Evolutionary conservation across 225 moss, liverwort and hornwort genomes (phyloP).

Genomic region (Bryum argenteum): DNA sequence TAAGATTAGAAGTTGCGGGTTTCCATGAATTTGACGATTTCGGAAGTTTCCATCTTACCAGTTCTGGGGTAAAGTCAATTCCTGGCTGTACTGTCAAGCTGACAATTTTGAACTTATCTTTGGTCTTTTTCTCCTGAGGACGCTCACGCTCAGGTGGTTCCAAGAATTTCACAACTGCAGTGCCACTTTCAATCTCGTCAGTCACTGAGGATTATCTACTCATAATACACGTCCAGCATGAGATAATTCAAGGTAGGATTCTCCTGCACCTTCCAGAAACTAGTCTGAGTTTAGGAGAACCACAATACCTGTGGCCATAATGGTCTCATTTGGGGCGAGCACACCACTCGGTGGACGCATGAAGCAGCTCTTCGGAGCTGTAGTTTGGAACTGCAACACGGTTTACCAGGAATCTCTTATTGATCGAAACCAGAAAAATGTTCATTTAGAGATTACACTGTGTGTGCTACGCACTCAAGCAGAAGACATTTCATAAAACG

Average conservation of each 20-base stretch:
- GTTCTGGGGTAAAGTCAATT: conserved; percentile 86
- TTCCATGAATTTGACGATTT: not conserved
- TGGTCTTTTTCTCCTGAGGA: conserved; percentile 88
- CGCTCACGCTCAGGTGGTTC: conserved; percentile 85
- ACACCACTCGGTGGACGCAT: conserved; percentile 98
- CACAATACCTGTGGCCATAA: conserved; percentile 85
- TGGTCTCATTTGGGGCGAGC: conserved; percentile 80
- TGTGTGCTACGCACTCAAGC: not conserved
- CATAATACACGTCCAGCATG: not conserved
- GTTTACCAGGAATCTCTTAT: conserved; percentile 14
- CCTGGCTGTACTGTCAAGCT: conserved; percentile 90
- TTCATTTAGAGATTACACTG: not conserved
- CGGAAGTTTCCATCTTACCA: conserved; percentile 54
- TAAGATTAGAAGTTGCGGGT: conserved; percentile 5
- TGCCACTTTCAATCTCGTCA: conserved; percentile 15
- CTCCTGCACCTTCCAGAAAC: conserved; percentile 8
- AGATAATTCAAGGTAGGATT: not conserved
- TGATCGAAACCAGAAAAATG: conserved; percentile 24
- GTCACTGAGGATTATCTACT: not conserved
- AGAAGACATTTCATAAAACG: not conserved
- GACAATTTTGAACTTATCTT: conserved; percentile 97
- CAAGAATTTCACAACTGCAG: conserved; percentile 93
- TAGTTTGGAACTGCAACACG: conserved; percentile 89
- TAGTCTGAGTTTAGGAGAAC: conserved; percentile 23
- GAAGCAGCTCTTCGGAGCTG: conserved; percentile 99